Conservation (phyloP, 176 grass and related monocot genomes). For the Oryza punctata region DNA sequence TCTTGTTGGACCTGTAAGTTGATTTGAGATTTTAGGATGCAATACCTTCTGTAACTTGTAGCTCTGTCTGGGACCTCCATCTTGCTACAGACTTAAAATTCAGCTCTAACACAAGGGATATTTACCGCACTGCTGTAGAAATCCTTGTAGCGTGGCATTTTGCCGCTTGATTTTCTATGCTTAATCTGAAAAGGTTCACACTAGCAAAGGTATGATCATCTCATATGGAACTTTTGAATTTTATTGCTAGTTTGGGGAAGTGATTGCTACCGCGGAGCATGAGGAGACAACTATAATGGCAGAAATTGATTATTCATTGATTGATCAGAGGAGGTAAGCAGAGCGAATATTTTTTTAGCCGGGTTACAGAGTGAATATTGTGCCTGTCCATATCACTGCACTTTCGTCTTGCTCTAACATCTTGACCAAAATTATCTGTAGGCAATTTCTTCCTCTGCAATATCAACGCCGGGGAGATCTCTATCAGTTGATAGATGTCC, state of each 20-base stretch:
- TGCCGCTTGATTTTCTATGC: not conserved
- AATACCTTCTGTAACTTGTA: not conserved
- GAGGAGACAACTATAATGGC: slow-evolving; percentile 64
- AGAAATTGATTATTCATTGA: slow-evolving; percentile 92
- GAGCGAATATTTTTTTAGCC: not conserved
- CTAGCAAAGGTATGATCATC: not conserved
- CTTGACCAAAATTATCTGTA: slow-evolving; percentile 20
- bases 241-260: slow-evolving; percentile 83
- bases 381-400: not conserved
- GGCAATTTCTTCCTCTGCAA: slow-evolving; percentile 71
- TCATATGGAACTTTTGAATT: not conserved
- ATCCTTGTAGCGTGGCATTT: not conserved
- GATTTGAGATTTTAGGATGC: not conserved
- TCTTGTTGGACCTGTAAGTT: slow-evolving; percentile 89
- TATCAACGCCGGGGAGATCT: slow-evolving; percentile 80
- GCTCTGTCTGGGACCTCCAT: not conserved
- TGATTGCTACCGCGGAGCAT: slow-evolving; percentile 82
- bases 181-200: not conserved
- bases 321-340: slow-evolving; percentile 74
- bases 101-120: not conserved
- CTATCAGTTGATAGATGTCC: slow-evolving; percentile 85
- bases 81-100: slow-evolving; percentile 3
- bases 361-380: not conserved
- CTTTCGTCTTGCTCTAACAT: not conserved
- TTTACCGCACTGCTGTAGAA: not conserved